A percentile compares a stretch with the other conserved stretches of the same genome.
These are phyloP conservation scores for Scheffersomyces segobiensis DNA, from an alignment of 1,139 yeast genomes.

Conservation along the genomic window DNA sequence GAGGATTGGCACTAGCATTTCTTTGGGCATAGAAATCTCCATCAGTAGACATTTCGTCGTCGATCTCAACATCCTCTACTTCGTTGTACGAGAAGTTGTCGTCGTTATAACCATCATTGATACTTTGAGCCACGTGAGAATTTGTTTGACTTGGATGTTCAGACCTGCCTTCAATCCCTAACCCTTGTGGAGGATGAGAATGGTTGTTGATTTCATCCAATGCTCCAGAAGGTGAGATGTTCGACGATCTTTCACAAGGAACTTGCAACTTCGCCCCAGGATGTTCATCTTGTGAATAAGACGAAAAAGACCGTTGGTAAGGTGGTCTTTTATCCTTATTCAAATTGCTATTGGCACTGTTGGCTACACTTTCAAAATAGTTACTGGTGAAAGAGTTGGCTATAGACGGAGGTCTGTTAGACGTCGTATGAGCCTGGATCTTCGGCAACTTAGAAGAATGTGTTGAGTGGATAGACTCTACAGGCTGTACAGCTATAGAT, in stretches of 20 bases:
- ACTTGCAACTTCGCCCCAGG: slow-evolving; percentile 1
- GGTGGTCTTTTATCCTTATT: slow-evolving; percentile 11
- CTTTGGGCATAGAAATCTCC: slow-evolving; percentile 21
- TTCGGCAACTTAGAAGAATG: slow-evolving; percentile 13
- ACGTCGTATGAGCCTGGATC: background rate
- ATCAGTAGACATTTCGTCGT: slow-evolving; percentile 35
- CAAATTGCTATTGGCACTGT: slow-evolving; percentile 3
- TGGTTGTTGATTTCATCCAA: slow-evolving; percentile 1
- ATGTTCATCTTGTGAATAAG: slow-evolving; percentile 12
- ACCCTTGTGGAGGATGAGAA: slow-evolving; percentile 4
- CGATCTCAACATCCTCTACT: slow-evolving; percentile 27
- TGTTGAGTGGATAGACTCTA: slow-evolving; percentile 1
- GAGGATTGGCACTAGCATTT: slow-evolving; percentile 3
- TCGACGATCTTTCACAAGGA: slow-evolving; percentile 5
- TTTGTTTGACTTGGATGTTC: slow-evolving; percentile 6
- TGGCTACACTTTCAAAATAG: slow-evolving; percentile 20
- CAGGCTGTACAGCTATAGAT: background rate
- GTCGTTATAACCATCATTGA: slow-evolving; percentile 16
- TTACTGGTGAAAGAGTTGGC: slow-evolving; percentile 24
- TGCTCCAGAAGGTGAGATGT: slow-evolving; percentile 7
- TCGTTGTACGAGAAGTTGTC: slow-evolving; percentile 31
- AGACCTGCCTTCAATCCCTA: slow-evolving; percentile 8
- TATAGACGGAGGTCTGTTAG: slow-evolving; percentile 12
- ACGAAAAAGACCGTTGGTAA: slow-evolving; percentile 15
- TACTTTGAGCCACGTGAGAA: slow-evolving; percentile 13